These are phyloP conservation scores for Coniophora puteana DNA, from an alignment of 1,284 basidiomycete genomes.

Conservation along the genomic window DNA sequence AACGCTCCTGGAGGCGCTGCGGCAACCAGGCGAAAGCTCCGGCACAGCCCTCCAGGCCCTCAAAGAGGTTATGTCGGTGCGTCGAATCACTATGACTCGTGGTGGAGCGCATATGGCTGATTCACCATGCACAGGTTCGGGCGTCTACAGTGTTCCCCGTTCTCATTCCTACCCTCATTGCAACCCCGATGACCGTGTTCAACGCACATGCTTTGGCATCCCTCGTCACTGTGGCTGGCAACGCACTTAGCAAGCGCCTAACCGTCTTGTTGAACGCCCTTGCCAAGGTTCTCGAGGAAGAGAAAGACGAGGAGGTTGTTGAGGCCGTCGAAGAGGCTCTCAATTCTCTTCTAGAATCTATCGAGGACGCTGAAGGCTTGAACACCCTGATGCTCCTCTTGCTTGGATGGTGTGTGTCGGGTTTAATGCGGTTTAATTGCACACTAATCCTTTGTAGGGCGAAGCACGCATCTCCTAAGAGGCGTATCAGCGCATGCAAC, in stretches of 20 bases:
- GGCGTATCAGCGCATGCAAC: constrained; percentile 76
- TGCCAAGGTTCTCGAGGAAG: constrained; percentile 66
- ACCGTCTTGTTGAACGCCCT: constrained; percentile 75
- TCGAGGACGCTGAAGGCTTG: constrained; percentile 82
- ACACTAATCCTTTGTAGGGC: constrained; percentile 48
- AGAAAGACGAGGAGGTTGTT: constrained; percentile 66
- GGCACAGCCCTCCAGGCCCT: constrained; percentile 95
- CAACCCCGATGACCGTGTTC: constrained; percentile 90
- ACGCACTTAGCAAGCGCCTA: constrained; percentile 82
- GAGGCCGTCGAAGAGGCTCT: constrained; percentile 78
- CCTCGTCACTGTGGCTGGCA: constrained; percentile 91
- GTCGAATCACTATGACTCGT: constrained; percentile 24
- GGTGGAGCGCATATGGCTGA: background rate
- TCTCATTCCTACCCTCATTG: constrained; percentile 91
- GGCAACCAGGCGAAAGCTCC: constrained; percentile 86
- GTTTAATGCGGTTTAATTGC: background rate
- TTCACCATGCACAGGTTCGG: constrained; percentile 56
- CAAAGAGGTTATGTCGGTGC: constrained; percentile 90
- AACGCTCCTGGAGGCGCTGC: constrained; percentile 89
- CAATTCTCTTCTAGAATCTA: constrained; percentile 69
- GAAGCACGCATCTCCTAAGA: constrained; percentile 65
- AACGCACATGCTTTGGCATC: constrained; percentile 92
- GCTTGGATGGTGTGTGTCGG: constrained; percentile 72
- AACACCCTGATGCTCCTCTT: constrained; percentile 87
- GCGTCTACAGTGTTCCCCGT: constrained; percentile 96